Conservation (phyloP, 1,284 basidiomycete genomes). For the Xerocomus alliaceus region DNA sequence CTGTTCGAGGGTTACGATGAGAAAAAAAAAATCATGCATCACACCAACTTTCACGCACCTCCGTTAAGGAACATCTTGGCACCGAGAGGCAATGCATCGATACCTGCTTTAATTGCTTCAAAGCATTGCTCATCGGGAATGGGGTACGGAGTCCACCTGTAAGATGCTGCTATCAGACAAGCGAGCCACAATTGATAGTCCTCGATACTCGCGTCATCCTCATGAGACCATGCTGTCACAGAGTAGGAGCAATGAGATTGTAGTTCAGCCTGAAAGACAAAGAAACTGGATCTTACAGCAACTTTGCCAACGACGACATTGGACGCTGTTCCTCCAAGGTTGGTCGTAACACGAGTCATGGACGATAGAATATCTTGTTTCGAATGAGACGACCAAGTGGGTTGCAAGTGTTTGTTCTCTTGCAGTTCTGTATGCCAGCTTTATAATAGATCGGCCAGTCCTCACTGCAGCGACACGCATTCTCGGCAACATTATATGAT, state of each 20-base stretch:
- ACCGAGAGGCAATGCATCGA: slow-evolving; percentile 57
- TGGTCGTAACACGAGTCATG: slow-evolving; percentile 35
- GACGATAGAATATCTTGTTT: background rate
- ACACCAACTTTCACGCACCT: slow-evolving; percentile 39
- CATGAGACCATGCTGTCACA: slow-evolving; percentile 39
- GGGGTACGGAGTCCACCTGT: slow-evolving; percentile 26
- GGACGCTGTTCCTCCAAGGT: slow-evolving; percentile 44
- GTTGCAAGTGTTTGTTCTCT: background rate
- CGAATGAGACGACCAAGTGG: background rate
- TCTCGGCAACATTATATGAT: too few relatives aligned
- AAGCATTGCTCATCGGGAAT: slow-evolving; percentile 62
- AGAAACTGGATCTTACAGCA: slow-evolving; percentile 37
- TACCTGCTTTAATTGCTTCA: slow-evolving; percentile 65
- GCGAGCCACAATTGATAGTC: background rate
- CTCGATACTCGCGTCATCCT: slow-evolving; percentile 32
- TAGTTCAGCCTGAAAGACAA: background rate
- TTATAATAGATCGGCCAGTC: too few relatives aligned
- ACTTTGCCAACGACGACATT: slow-evolving; percentile 43
- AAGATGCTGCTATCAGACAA: background rate
- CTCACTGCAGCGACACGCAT: too few relatives aligned
- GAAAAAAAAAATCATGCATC: background rate
- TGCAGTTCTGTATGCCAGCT: too few relatives aligned
- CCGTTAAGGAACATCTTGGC: slow-evolving; percentile 58
- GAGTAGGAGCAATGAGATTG: background rate
- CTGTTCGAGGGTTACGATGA: slow-evolving; percentile 15